phyloP scores from a whole-genome alignment of 768 basidiomycete genomes.

The Xerocomellus chrysenteron region DNA sequence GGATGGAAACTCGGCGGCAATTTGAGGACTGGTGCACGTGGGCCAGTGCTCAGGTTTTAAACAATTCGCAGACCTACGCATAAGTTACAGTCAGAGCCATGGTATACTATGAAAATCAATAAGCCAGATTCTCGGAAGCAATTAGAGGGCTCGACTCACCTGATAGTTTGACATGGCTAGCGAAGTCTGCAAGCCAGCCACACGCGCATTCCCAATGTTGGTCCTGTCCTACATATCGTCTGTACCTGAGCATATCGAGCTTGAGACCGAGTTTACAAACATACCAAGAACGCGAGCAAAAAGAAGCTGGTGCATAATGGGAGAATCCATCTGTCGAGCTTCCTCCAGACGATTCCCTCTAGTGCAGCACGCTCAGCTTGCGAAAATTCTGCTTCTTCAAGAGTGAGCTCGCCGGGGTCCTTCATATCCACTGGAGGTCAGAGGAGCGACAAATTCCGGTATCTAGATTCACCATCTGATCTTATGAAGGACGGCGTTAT shows the following conservation, averaged over 20 bases:
- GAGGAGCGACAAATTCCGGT: too few species aligned
- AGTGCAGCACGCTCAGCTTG: slow-evolving; percentile 17
- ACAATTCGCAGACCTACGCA: neutral
- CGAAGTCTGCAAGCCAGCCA: slow-evolving; percentile 57
- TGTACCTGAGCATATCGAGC: neutral
- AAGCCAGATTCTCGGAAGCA: neutral
- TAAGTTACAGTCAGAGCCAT: slow-evolving; percentile 29
- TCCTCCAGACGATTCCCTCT: slow-evolving; percentile 45
- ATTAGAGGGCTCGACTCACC: slow-evolving; percentile 4
- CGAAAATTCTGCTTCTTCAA: neutral
- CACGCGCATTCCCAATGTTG: slow-evolving; percentile 58
- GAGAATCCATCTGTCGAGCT: slow-evolving; percentile 46
- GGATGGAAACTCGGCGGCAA: slow-evolving; percentile 56
- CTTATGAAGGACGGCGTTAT: too few species aligned
- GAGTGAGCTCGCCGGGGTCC: neutral
- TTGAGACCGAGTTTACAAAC: slow-evolving; percentile 11
- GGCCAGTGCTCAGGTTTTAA: neutral
- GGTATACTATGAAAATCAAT: slow-evolving; percentile 29
- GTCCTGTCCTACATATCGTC: slow-evolving; percentile 32
- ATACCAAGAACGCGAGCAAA: slow-evolving; percentile 48
- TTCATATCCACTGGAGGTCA: slow-evolving; percentile 2
- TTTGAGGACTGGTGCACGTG: slow-evolving; percentile 40
- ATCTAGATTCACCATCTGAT: too few species aligned
- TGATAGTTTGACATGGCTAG: slow-evolving; percentile 34
- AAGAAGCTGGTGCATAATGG: slow-evolving; percentile 51